Evolutionary conservation across 345 rosid species (phyloP).

Genomic region (Gossypium mustelinum): DNA sequence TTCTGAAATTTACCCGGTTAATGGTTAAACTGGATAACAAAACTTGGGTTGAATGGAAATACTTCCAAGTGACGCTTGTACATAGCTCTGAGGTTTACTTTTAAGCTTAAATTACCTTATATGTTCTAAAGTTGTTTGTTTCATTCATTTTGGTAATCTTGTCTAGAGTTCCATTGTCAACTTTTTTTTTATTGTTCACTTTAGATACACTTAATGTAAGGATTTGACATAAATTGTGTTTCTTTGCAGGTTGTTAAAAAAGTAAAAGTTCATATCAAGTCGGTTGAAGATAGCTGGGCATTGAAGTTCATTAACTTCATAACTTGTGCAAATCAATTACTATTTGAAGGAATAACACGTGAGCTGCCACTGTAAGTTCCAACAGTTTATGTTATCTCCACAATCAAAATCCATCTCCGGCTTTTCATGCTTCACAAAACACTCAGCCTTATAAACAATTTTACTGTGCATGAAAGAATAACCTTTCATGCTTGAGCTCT

Average conservation of each 20-base stretch:
- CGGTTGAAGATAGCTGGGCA: conserved; percentile 75
- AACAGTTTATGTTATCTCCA: conserved; percentile 13
- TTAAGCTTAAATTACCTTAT: background rate
- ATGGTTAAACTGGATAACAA: background rate
- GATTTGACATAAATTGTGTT: conserved; percentile 10
- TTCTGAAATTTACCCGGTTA: background rate
- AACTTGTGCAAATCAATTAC: conserved; percentile 53
- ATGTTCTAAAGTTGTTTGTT: background rate
- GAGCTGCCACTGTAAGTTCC: conserved; percentile 74
- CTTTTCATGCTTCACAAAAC: conserved; percentile 2
- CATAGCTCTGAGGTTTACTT: background rate
- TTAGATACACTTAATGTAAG: background rate
- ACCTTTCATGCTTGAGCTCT: conserved; percentile 4
- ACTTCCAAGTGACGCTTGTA: background rate
- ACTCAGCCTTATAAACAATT: background rate
- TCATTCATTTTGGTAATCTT: background rate
- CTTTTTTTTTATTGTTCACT: background rate
- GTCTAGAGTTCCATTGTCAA: background rate
- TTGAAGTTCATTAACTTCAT: conserved; percentile 60
- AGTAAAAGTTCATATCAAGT: conserved; percentile 28
- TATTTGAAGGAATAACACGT: conserved; percentile 72
- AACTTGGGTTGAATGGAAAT: background rate
- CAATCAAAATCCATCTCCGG: background rate
- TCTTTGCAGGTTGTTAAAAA: conserved; percentile 39
- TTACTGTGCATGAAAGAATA: background rate